Evolutionary conservation across 768 basidiomycete genomes (phyloP).

Genomic region (Lactarius quietus): DNA sequence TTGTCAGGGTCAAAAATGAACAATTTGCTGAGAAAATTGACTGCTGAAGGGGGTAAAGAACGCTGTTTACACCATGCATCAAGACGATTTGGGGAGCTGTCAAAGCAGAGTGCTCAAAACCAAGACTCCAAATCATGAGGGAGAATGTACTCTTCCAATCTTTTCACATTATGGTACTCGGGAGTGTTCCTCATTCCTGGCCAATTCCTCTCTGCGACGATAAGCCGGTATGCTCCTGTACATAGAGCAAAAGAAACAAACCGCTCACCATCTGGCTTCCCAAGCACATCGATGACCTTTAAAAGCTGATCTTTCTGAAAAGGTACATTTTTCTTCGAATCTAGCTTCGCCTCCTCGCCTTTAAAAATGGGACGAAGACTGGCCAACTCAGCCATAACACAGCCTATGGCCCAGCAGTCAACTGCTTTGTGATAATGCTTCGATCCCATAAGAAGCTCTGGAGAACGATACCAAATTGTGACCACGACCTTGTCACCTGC

Average conservation of each 20-base stretch:
- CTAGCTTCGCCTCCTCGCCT: constrained; percentile 97
- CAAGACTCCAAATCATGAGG: neutral
- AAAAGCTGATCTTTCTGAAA: constrained; percentile 94
- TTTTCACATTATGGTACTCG: constrained; percentile 80
- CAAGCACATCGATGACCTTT: constrained; percentile 94
- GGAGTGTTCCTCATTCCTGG: constrained; percentile 81
- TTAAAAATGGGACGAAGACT: constrained; percentile 97
- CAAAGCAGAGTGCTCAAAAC: neutral
- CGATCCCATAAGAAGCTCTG: constrained; percentile 92
- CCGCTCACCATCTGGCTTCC: constrained; percentile 75
- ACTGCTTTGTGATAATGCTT: constrained; percentile 97
- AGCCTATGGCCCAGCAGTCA: constrained; percentile 97
- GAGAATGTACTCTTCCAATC: constrained; percentile 62
- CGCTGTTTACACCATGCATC: constrained; percentile 71
- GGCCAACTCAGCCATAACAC: constrained; percentile 94
- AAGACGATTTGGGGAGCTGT: constrained; percentile 58
- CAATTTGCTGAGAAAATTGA: constrained; percentile 79
- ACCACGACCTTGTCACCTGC: constrained; percentile 98
- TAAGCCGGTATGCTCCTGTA: neutral
- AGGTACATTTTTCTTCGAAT: constrained; percentile 95
- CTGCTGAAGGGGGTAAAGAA: constrained; percentile 57
- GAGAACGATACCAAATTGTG: constrained; percentile 99
- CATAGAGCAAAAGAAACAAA: constrained; percentile 8
- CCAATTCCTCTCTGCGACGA: constrained; percentile 76
- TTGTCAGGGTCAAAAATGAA: constrained; percentile 90